These are phyloP conservation scores for Tolypocladium cylindrosporum DNA, from an alignment of 2,329 filamentous ascomycete genomes.

Conservation along the genomic window DNA sequence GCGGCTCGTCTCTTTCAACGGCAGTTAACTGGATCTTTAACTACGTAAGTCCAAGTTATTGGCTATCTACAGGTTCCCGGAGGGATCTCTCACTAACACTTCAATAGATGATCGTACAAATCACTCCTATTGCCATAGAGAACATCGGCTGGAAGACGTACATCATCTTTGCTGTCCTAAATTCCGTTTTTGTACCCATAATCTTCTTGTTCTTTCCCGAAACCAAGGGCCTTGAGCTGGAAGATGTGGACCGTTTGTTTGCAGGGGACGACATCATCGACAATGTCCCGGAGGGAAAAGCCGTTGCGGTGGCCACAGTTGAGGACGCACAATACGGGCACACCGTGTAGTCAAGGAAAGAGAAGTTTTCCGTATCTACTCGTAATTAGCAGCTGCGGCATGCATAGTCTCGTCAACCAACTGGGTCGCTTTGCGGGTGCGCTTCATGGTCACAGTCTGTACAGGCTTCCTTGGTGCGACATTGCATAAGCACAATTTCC, in stretches of 20 bases:
- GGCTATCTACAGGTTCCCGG: not conserved
- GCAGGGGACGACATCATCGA: slow-evolving; percentile 9
- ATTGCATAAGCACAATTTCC: too few species aligned
- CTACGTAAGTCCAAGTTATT: slow-evolving; percentile 13
- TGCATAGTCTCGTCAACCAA: not conserved
- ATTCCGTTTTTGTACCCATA: slow-evolving; percentile 15
- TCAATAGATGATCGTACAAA: slow-evolving; percentile 6
- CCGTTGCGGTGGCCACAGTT: not conserved
- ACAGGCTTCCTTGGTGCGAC: too few species aligned
- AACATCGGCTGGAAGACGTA: slow-evolving; percentile 17
- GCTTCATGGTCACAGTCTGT: too few species aligned
- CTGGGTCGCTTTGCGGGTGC: too few species aligned
- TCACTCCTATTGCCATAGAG: slow-evolving; percentile 9
- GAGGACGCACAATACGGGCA: not conserved
- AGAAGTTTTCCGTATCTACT: not conserved
- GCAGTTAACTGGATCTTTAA: slow-evolving; percentile 24
- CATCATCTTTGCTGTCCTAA: slow-evolving; percentile 18
- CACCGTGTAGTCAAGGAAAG: not conserved
- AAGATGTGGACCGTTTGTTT: slow-evolving; percentile 28
- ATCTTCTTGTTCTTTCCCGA: slow-evolving; percentile 20
- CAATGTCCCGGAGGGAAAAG: not conserved
- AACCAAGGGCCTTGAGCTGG: slow-evolving; percentile 26
- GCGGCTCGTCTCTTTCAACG: slow-evolving; percentile 21
- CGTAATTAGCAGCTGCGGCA: not conserved
- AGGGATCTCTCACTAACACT: not conserved